Evolutionary conservation across 768 basidiomycete species (phyloP).

Genomic region (Russula emetica): DNA sequence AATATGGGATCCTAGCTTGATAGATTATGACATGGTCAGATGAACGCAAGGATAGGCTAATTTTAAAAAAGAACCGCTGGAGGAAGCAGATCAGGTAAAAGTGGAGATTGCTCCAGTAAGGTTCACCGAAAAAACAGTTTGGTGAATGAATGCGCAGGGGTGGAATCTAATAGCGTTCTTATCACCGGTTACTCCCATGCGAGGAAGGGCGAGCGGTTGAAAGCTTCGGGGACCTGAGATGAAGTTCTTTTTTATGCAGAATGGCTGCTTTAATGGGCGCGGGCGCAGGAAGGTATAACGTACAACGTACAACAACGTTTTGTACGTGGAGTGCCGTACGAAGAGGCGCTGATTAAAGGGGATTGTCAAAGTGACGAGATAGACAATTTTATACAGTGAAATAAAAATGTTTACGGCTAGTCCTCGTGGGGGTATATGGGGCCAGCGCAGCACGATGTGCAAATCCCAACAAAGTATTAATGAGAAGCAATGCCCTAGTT

Average conservation of each 20-base stretch:
- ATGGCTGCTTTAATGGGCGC: not conserved
- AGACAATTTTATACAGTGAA: not conserved
- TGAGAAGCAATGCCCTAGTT: no score
- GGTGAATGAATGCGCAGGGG: not conserved
- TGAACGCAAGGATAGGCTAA: not conserved
- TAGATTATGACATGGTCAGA: not conserved
- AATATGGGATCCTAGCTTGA: not conserved
- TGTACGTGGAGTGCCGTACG: constrained; percentile 1
- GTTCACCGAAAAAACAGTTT: not conserved
- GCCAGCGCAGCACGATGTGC: no score
- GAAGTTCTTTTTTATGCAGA: not conserved
- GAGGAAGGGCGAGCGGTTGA: constrained; percentile 1
- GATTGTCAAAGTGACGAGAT: not conserved
- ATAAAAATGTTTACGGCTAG: not conserved
- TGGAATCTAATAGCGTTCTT: not conserved
- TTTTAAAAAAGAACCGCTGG: not conserved
- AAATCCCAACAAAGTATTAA: no score
- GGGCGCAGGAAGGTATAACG: not conserved
- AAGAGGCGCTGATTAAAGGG: not conserved
- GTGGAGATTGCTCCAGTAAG: not conserved
- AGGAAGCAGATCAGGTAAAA: not conserved
- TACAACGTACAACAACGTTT: not conserved
- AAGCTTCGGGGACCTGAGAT: constrained; percentile 5
- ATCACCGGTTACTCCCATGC: not conserved
- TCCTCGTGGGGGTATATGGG: not conserved